Conservation (phyloP, 2,329 filamentous ascomycete species). For the Penicillium sp. region DNA sequence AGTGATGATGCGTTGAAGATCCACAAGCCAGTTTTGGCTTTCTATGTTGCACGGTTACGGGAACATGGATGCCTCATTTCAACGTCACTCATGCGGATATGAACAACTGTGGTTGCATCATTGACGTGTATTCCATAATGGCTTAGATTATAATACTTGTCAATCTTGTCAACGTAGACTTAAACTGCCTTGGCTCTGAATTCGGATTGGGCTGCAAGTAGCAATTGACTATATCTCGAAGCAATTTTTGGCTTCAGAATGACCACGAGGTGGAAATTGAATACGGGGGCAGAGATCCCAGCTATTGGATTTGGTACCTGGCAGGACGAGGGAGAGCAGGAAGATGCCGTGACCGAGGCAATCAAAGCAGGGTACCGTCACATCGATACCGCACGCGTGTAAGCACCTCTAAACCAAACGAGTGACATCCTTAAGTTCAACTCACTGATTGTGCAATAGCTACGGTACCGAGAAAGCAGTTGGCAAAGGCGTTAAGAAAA, state of each 20-base stretch:
- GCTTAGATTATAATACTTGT: not conserved
- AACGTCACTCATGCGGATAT: no score
- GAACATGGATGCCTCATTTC: no score
- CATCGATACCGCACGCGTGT: conserved; percentile 53
- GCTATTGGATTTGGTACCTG: conserved; percentile 56
- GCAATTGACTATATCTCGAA: no score
- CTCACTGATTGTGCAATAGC: conserved; percentile 22
- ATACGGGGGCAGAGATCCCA: conserved; percentile 49
- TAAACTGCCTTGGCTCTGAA: no score
- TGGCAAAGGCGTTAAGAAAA: conserved; percentile 62
- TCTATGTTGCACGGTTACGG: no score
- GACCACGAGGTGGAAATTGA: conserved; percentile 45
- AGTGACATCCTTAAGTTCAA: not conserved
- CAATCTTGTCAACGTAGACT: no score
- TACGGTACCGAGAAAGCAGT: conserved; percentile 67
- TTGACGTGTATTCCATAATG: no score
- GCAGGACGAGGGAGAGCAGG: conserved; percentile 53
- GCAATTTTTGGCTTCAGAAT: conserved; percentile 16
- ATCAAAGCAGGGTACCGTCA: conserved; percentile 56
- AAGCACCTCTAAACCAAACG: conserved; percentile 11
- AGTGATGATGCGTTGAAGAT: no score
- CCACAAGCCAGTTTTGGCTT: no score
- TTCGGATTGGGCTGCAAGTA: not conserved
- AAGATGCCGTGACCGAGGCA: conserved; percentile 49
- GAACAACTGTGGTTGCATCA: no score